These are phyloP conservation scores for Periconia digitata DNA, from an alignment of 2,329 filamentous ascomycete genomes.

Conservation along the genomic window DNA sequence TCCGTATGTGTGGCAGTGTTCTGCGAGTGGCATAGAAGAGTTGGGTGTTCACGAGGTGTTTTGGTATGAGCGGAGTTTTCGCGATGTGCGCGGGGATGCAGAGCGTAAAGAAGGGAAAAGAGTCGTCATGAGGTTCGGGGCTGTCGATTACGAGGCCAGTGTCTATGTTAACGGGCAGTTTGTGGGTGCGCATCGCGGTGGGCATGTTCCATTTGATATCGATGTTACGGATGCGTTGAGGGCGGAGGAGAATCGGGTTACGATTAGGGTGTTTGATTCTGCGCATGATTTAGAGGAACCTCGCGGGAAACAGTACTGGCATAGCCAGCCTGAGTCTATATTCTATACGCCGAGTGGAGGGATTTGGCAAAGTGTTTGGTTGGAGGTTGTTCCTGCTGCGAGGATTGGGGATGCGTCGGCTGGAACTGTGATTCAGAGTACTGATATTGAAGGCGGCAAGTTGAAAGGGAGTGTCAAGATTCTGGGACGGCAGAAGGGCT, in stretches of 20 bases:
- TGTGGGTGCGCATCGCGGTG: slow-evolving; percentile 59
- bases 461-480: slow-evolving; percentile 56
- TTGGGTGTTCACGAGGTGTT: slow-evolving; percentile 66
- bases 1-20: slow-evolving; percentile 66
- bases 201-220: slow-evolving; percentile 60
- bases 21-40: slow-evolving; percentile 64
- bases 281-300: slow-evolving; percentile 66
- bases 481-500: slow-evolving; percentile 51
- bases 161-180: slow-evolving; percentile 59
- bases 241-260: slow-evolving; percentile 42
- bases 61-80: slow-evolving; percentile 63
- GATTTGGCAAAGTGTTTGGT: slow-evolving; percentile 61
- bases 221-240: slow-evolving; percentile 56
- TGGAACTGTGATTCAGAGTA: slow-evolving; percentile 60
- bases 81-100: slow-evolving; percentile 51
- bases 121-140: slow-evolving; percentile 59
- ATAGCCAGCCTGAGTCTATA: slow-evolving; percentile 61
- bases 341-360: slow-evolving; percentile 62
- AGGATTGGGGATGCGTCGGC: slow-evolving; percentile 58
- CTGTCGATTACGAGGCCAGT: slow-evolving; percentile 63
- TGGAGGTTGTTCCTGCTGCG: slow-evolving; percentile 57
- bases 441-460: slow-evolving; percentile 55
- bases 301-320: slow-evolving; percentile 69
- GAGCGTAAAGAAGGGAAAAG: slow-evolving; percentile 45
- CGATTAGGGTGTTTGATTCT: slow-evolving; percentile 64